A percentile compares a stretch with the other conserved stretches of the same genome.
phyloP scores from a whole-genome alignment of 495 filamentous ascomycete species.

The Talaromyces trachyspermus region DNA sequence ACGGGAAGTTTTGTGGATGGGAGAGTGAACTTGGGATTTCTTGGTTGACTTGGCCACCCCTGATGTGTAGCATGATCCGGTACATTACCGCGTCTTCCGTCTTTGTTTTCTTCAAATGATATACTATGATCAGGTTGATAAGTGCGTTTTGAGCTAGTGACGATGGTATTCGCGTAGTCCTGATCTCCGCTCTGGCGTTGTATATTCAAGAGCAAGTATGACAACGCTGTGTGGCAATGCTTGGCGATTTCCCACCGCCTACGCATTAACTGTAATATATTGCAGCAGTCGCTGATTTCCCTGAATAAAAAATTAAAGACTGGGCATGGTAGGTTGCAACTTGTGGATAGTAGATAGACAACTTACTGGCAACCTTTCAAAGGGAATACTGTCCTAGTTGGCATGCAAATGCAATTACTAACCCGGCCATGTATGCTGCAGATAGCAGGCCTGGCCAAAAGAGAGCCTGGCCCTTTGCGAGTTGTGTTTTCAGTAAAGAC shows the following conservation, averaged over 20 bases:
- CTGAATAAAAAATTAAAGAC: constrained; percentile 13
- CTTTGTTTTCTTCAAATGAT: neutral
- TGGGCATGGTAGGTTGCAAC: neutral
- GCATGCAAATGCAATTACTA: constrained; percentile 35
- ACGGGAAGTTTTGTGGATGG: too few species aligned
- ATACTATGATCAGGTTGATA: neutral
- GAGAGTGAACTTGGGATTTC: too few species aligned
- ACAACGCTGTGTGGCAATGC: constrained; percentile 28
- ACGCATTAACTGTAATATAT: constrained; percentile 28
- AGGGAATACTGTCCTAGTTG: constrained; percentile 31
- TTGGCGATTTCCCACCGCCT: constrained; percentile 34
- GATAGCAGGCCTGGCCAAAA: constrained; percentile 37
- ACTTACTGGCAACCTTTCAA: constrained; percentile 29
- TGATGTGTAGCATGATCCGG: neutral
- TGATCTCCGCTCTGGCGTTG: constrained; percentile 3
- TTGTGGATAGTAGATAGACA: neutral
- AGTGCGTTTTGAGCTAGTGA: neutral
- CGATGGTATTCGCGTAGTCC: neutral
- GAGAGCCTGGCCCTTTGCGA: constrained; percentile 22
- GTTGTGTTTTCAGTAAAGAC: constrained; percentile 23
- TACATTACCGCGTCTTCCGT: neutral
- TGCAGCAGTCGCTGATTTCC: constrained; percentile 27
- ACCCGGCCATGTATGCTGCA: constrained; percentile 35
- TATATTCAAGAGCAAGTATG: constrained; percentile 15
- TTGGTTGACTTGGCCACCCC: too few species aligned